Conservation (phyloP, 2,329 filamentous ascomycete species). For the Fusarium longipes region DNA sequence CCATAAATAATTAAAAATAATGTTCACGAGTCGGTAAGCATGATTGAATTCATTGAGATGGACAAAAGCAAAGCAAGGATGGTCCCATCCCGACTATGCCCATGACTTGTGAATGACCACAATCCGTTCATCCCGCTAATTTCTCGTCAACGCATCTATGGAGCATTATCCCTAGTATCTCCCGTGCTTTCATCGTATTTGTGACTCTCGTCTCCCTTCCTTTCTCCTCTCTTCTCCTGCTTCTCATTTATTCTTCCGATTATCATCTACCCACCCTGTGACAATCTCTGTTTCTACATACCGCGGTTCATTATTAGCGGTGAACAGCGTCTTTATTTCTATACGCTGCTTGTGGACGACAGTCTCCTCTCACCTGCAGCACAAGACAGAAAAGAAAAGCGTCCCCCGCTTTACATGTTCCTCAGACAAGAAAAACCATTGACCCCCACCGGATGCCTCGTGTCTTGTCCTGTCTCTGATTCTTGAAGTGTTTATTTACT, state of each 20-base stretch:
- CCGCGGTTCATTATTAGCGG: background rate
- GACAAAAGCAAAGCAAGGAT: constrained; percentile 25
- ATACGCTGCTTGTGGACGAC: constrained; percentile 3
- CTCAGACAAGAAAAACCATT: constrained; percentile 11
- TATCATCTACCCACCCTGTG: constrained; percentile 11
- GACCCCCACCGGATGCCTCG: constrained; percentile 20
- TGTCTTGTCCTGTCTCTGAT: constrained; percentile 21
- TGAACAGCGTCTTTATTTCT: constrained; percentile 16
- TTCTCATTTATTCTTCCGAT: constrained; percentile 18
- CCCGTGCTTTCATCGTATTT: constrained; percentile 30
- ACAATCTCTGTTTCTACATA: constrained; percentile 14
- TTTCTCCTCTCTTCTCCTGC: constrained; percentile 17
- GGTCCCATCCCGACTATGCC: constrained; percentile 14
- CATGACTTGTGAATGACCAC: constrained; percentile 18
- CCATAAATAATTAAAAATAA: background rate
- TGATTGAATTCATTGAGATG: constrained; percentile 1
- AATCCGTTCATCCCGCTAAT: constrained; percentile 37
- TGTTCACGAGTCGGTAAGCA: background rate
- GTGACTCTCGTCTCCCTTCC: constrained; percentile 17
- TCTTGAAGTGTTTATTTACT: constrained; percentile 36
- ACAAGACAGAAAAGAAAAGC: constrained; percentile 17
- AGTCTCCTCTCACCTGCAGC: constrained; percentile 14
- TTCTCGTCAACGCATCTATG: constrained; percentile 11
- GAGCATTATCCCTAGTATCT: constrained; percentile 21
- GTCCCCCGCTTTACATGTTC: constrained; percentile 9